A percentile compares a stretch with the other conserved stretches of the same genome.
These are phyloP conservation scores for Dioscorea alata DNA, from an alignment of 106 monocot genomes.

Conservation along the genomic window DNA sequence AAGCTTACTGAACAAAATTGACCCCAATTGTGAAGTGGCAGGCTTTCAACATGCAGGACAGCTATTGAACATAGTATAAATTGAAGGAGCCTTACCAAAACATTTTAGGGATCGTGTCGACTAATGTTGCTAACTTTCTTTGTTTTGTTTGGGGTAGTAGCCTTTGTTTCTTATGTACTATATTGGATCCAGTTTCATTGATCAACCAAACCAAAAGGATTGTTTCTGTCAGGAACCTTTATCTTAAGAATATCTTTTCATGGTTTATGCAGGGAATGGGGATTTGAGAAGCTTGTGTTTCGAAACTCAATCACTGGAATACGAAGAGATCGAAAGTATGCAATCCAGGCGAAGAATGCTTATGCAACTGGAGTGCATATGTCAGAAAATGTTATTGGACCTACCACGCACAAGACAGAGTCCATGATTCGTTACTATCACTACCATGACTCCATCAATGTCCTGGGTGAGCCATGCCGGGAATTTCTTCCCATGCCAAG, in stretches of 20 bases:
- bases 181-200: too few relatives aligned
- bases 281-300: slow-evolving; percentile 93
- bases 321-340: slow-evolving; percentile 75
- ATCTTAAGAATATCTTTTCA: neutral
- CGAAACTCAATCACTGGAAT: slow-evolving; percentile 73
- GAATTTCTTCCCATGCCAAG: slow-evolving; percentile 61
- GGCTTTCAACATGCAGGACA: too few relatives aligned
- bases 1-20: too few relatives aligned
- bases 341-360: slow-evolving; percentile 77
- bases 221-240: neutral
- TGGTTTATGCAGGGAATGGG: slow-evolving; percentile 56
- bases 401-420: slow-evolving; percentile 85
- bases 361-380: slow-evolving; percentile 93
- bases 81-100: too few relatives aligned
- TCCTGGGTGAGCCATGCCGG: slow-evolving; percentile 72
- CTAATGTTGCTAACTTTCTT: too few relatives aligned
- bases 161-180: too few relatives aligned
- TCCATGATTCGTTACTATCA: slow-evolving; percentile 86
- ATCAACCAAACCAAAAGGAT: too few relatives aligned
- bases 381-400: slow-evolving; percentile 85
- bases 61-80: too few relatives aligned
- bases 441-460: slow-evolving; percentile 89
- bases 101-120: too few relatives aligned
- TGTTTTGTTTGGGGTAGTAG: too few relatives aligned
- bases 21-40: too few relatives aligned